These are phyloP conservation scores for Komagataella pseudopastoris DNA, from an alignment of 805 yeast species.

Conservation along the genomic window DNA sequence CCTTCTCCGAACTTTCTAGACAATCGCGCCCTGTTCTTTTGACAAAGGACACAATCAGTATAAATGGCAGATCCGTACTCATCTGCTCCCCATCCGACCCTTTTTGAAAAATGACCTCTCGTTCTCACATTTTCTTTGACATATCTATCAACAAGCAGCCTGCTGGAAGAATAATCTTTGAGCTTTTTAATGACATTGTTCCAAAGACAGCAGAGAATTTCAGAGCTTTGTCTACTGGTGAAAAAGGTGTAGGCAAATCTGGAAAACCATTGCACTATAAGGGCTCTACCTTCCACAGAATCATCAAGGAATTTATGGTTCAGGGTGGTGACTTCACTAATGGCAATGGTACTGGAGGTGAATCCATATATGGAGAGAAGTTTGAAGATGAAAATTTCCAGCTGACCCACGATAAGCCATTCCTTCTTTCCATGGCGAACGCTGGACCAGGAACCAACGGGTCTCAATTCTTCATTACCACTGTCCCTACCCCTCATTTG, in stretches of 20 bases:
- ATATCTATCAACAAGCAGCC: slow-evolving; percentile 57
- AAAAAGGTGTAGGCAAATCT: slow-evolving; percentile 47
- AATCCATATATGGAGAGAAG: slow-evolving; percentile 71
- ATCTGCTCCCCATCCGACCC: neutral
- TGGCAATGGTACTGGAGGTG: slow-evolving; percentile 68
- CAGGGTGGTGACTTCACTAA: slow-evolving; percentile 91
- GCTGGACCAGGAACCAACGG: slow-evolving; percentile 95
- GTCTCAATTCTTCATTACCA: slow-evolving; percentile 89
- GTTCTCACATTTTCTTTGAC: slow-evolving; percentile 63
- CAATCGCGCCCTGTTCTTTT: neutral
- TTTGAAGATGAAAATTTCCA: slow-evolving; percentile 85
- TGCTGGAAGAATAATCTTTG: slow-evolving; percentile 69
- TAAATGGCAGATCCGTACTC: neutral
- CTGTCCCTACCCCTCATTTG: slow-evolving; percentile 86
- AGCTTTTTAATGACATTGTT: slow-evolving; percentile 57
- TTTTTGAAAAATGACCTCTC: neutral
- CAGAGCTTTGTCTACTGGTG: slow-evolving; percentile 82
- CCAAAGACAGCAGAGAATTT: slow-evolving; percentile 89
- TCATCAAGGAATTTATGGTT: slow-evolving; percentile 80
- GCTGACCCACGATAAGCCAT: slow-evolving; percentile 69
- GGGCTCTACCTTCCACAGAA: slow-evolving; percentile 86
- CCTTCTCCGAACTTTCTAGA: neutral
- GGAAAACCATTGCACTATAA: slow-evolving; percentile 67
- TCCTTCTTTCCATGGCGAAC: slow-evolving; percentile 90
- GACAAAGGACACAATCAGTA: neutral